Base-by-base conservation (phyloP, 176 grass and related monocot species). In the Carex kokanica region DNA sequence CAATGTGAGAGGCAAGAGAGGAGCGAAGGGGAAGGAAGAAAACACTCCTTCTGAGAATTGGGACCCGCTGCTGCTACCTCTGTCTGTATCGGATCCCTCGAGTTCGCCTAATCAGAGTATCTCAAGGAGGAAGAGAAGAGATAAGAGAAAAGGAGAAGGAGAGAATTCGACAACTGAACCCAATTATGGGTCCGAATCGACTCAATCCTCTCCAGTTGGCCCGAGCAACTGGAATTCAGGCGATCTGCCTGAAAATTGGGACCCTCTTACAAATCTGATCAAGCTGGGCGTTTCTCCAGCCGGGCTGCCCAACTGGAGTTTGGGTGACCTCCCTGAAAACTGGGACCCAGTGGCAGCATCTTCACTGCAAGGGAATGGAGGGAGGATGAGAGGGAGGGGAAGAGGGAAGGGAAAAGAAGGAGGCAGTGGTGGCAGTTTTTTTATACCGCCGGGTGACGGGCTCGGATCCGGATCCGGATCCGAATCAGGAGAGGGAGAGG, bases 401-500 rank as follows among this genome's bases (percentile, higher is more conserved):
- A 89, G 83, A 58, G 92, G 90, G 60, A 89, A 83, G 53, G 92
- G 86, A 27, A 87, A 83, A 41, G 88, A 88, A 0, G 86, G 91
- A 1, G 85, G 81, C 29, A 63, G 84, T n/a, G 81, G 84, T 2
- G 83, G 78, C 0, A 18, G 92, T 85, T 5, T 89, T 81, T 9
- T 85, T 60, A 85, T 84, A 10, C 89, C 89, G 11, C 74, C 87
- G 17, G 92, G 91, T 58, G 89, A 78, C 1, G 65, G 87, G 11
- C 79, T 85, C 45, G 86, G 89, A 78, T 88, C 88, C 8, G 86
- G 85, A 84, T 81, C 56, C 58, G 24, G 92, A 94, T 5, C 91
- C 72, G 9, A 60, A 64, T 88, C 85, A 2, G 89, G 89, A 52
- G 82, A 85, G 20, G 92, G 91, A 57, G 89, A 73, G 3, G 74